A percentile compares a stretch with the other conserved stretches of the same genome.
phyloP scores from a whole-genome alignment of 169 alveolate genomes.

The Cryptosporidium viatorum region DNA sequence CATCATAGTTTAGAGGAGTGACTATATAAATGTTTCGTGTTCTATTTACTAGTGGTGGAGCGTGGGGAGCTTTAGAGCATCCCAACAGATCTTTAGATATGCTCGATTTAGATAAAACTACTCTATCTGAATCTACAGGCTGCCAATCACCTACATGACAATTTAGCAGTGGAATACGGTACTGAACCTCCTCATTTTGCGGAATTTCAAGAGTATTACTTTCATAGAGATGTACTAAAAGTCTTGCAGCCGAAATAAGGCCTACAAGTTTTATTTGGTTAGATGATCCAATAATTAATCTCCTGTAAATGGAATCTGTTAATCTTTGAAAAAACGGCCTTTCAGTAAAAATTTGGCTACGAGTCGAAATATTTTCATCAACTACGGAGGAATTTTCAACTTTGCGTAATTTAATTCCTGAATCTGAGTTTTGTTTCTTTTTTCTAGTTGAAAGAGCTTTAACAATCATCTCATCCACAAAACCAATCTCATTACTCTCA shows the following conservation, averaged over 20 bases:
- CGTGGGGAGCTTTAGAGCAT: slow-evolving; percentile 15
- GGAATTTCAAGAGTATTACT: slow-evolving; percentile 50
- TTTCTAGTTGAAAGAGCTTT: slow-evolving; percentile 27
- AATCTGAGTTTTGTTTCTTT: neutral
- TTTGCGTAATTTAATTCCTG: slow-evolving; percentile 10
- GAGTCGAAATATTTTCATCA: neutral
- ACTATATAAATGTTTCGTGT: slow-evolving; percentile 46
- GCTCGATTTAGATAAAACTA: slow-evolving; percentile 16
- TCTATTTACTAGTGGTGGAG: slow-evolving; percentile 52
- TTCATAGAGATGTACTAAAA: slow-evolving; percentile 34
- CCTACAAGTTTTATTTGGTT: slow-evolving; percentile 69
- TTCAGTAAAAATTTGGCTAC: slow-evolving; percentile 14
- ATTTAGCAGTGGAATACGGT: slow-evolving; percentile 26
- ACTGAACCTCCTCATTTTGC: slow-evolving; percentile 19
- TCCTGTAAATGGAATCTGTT: slow-evolving; percentile 39
- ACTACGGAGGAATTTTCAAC: neutral
- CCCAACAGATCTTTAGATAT: slow-evolving; percentile 15
- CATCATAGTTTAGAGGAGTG: slow-evolving; percentile 70
- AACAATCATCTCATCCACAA: slow-evolving; percentile 17
- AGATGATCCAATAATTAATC: slow-evolving; percentile 54
- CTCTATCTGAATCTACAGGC: slow-evolving; percentile 45
- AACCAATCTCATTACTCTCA: neutral
- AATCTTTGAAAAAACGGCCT: slow-evolving; percentile 45
- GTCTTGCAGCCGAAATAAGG: slow-evolving; percentile 59
- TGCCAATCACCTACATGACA: slow-evolving; percentile 75